Percentiles rank a stretch among this genome's conserved stretches.
phyloP scores from a whole-genome alignment of 345 rosid species.

The Jatropha curcas region DNA sequence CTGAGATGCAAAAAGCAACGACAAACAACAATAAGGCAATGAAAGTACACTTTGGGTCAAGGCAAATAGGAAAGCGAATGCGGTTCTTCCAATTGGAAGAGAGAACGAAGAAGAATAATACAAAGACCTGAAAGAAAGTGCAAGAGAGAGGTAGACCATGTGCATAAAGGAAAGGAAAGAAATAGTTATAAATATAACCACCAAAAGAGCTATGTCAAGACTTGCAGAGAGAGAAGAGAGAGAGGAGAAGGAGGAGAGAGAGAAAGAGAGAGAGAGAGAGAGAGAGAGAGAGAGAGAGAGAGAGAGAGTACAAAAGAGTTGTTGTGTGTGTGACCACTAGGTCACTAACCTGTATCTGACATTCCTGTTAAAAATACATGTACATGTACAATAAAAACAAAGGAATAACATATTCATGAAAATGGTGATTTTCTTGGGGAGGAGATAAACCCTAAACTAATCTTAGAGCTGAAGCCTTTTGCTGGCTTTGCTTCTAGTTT shows the following conservation, averaged over 20 bases:
- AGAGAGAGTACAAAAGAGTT: conserved; percentile 5
- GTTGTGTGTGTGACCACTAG: conserved; percentile 19
- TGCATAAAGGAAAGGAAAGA: conserved; percentile 5
- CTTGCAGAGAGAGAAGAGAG: background rate
- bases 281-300: background rate
- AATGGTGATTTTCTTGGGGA: background rate
- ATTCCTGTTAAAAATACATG: conserved; percentile 6
- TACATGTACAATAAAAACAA: background rate
- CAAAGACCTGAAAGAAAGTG: background rate
- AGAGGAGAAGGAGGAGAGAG: no score
- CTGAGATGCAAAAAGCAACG: conserved; percentile 8
- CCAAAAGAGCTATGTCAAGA: background rate
- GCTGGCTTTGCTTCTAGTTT: conserved; percentile 1
- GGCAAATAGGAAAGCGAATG: conserved; percentile 10
- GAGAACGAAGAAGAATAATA: background rate
- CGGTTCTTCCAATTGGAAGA: background rate
- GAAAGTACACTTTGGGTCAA: conserved; percentile 5
- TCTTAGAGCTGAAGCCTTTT: conserved; percentile 10
- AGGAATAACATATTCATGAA: background rate
- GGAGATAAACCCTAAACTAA: background rate
- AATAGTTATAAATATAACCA: background rate
- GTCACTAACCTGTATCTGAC: conserved; percentile 5
- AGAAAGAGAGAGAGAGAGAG: background rate
- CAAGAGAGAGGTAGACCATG: conserved; percentile 13
- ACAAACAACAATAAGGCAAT: conserved; percentile 17